Conservation (phyloP, 2,329 filamentous ascomycete genomes). For the Alternaria novae-zelandiae region DNA sequence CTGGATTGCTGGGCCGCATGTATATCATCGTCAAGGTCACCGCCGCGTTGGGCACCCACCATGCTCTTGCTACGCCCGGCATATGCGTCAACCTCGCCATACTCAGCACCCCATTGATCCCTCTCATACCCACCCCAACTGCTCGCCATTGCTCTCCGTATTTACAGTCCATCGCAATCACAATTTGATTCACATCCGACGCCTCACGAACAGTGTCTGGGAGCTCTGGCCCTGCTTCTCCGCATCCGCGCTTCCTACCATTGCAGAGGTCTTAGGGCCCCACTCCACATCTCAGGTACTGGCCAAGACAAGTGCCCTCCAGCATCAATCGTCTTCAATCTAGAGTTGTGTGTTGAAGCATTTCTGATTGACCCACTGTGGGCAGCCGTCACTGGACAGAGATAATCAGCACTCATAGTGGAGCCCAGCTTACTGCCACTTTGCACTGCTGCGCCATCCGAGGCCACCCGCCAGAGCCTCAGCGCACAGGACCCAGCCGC, state of each 20-base stretch:
- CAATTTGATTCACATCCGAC: slow-evolving; percentile 11
- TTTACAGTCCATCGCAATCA: slow-evolving; percentile 30
- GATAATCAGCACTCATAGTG: slow-evolving; percentile 24
- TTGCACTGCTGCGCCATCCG: slow-evolving; percentile 37
- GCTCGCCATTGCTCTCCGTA: slow-evolving; percentile 13
- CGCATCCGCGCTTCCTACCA: slow-evolving; percentile 38
- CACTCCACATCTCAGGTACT: slow-evolving; percentile 31
- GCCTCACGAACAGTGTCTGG: slow-evolving; percentile 45
- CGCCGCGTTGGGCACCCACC: slow-evolving; percentile 30
- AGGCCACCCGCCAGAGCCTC: slow-evolving; percentile 38
- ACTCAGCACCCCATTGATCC: slow-evolving; percentile 9
- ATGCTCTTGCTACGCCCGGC: slow-evolving; percentile 13
- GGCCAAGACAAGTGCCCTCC: slow-evolving; percentile 27
- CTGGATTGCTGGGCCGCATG: slow-evolving; percentile 23
- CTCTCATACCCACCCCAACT: slow-evolving; percentile 13
- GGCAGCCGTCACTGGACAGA: slow-evolving; percentile 24
- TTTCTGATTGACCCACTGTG: slow-evolving; percentile 22
- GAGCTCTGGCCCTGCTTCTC: slow-evolving; percentile 44
- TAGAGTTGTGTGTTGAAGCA: slow-evolving; percentile 20
- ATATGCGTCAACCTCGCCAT: slow-evolving; percentile 8
- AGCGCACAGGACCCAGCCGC: slow-evolving; percentile 30
- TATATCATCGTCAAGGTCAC: slow-evolving; percentile 35
- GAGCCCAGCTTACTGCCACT: slow-evolving; percentile 42
- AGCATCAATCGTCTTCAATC: slow-evolving; percentile 27
- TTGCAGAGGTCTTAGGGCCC: slow-evolving; percentile 40